Percentiles rank a stretch among this genome's conserved stretches.
Evolutionary conservation across 495 filamentous ascomycete genomes (phyloP).

Genomic region (Xylaria castorea): DNA sequence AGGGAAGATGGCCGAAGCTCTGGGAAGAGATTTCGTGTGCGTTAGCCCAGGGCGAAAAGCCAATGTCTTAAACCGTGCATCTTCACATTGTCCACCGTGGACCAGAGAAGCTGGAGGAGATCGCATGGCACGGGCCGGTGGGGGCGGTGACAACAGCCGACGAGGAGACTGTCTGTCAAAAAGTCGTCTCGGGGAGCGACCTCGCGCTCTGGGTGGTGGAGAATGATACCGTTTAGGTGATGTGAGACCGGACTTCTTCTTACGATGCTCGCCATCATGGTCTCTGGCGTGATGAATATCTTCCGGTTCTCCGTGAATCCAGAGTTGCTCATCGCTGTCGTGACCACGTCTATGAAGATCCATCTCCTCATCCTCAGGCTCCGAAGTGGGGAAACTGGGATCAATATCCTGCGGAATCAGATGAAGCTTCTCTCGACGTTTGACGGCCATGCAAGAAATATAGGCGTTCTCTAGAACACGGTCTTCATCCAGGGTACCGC

Average conservation of each 20-base stretch:
- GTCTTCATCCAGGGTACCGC: slow-evolving; percentile 95
- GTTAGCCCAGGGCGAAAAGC: slow-evolving; percentile 67
- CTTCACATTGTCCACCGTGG: slow-evolving; percentile 39
- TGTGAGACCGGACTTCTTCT: slow-evolving; percentile 41
- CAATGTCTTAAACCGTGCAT: slow-evolving; percentile 62
- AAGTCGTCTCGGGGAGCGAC: slow-evolving; percentile 64
- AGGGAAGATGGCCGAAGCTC: slow-evolving; percentile 73
- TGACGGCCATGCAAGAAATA: slow-evolving; percentile 80
- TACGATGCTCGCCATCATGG: slow-evolving; percentile 45
- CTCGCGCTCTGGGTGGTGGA: slow-evolving; percentile 54
- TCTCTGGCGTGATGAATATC: slow-evolving; percentile 52
- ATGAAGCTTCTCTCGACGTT: slow-evolving; percentile 78
- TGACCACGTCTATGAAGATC: slow-evolving; percentile 58
- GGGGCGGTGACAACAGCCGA: slow-evolving; percentile 70
- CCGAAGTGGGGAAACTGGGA: slow-evolving; percentile 93
- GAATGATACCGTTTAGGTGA: slow-evolving; percentile 55
- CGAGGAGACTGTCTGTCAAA: slow-evolving; percentile 72
- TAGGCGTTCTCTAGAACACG: slow-evolving; percentile 92
- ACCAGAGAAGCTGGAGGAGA: slow-evolving; percentile 57
- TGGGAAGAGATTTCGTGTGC: slow-evolving; percentile 80
- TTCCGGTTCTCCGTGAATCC: slow-evolving; percentile 65
- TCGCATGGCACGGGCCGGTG: slow-evolving; percentile 39
- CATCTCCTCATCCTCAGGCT: slow-evolving; percentile 82
- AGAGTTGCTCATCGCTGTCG: slow-evolving; percentile 64
- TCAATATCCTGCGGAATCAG: slow-evolving; percentile 93